Evolutionary conservation across 148 eudicot genomes (phyloP).

Genomic region (Rheum nobile): DNA sequence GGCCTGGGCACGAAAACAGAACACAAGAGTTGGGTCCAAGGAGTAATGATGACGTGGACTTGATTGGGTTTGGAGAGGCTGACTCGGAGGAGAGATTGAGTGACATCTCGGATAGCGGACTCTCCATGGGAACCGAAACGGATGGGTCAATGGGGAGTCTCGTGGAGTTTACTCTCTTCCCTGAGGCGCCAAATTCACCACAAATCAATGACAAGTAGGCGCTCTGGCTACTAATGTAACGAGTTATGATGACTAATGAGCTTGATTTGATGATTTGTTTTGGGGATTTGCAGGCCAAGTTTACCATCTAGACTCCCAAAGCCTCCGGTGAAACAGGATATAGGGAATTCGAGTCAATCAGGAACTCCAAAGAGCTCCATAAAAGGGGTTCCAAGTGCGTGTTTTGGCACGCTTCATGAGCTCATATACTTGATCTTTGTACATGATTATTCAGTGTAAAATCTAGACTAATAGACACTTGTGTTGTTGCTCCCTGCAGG

Average conservation of each 20-base stretch:
- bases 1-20: constrained; percentile 43
- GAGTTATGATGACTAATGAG: no score
- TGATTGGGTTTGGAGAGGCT: constrained; percentile 67
- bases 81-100: constrained; percentile 86
- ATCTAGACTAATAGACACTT: background rate
- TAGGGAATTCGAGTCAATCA: constrained; percentile 33
- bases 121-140: constrained; percentile 96
- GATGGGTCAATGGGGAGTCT: constrained; percentile 80
- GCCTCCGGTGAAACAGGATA: constrained; percentile 48
- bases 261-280: background rate
- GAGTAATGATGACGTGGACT: constrained; percentile 51
- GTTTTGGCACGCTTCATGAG: background rate
- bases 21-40: constrained; percentile 36
- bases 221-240: no score
- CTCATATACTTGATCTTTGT: background rate
- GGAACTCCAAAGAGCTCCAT: constrained; percentile 38
- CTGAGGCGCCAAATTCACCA: constrained; percentile 43
- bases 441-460: background rate
- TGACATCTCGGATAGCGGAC: constrained; percentile 93
- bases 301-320: constrained; percentile 53
- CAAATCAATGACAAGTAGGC: constrained; percentile 47
- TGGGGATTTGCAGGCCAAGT: constrained; percentile 30
- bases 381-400: constrained; percentile 54
- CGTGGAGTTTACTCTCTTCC: constrained; percentile 85
- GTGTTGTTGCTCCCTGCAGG: constrained; percentile 13